A percentile compares a stretch with the other conserved stretches of the same genome.
Conservation (phyloP, 805 yeast genomes). For the Kuraishia floccosa region DNA sequence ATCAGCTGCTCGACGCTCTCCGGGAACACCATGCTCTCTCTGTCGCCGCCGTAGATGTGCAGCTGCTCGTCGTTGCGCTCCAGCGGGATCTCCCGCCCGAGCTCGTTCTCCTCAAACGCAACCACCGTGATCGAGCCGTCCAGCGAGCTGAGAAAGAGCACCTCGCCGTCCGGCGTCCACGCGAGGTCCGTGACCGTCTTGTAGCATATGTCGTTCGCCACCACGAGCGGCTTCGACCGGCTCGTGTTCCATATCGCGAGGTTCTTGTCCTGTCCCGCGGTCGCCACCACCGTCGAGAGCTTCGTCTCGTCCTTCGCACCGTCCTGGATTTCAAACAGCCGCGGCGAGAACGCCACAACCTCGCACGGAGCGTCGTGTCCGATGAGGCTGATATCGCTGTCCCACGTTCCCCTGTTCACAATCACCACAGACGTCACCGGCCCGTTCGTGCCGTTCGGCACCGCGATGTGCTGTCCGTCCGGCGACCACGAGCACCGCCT, state of each 20-base stretch:
- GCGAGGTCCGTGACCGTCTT: conserved; percentile 81
- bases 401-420: conserved; percentile 74
- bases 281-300: conserved; percentile 68
- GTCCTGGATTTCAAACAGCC: conserved; percentile 36
- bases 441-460: conserved; percentile 78
- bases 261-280: conserved; percentile 91
- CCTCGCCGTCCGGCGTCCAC: conserved; percentile 78
- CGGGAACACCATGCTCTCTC: conserved; percentile 76
- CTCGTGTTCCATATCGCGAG: conserved; percentile 83
- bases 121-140: conserved; percentile 76
- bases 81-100: conserved; percentile 50
- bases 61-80: conserved; percentile 60
- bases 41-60: conserved; percentile 78
- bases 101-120: conserved; percentile 48
- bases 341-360: conserved; percentile 66
- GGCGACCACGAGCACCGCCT: conserved; percentile 85
- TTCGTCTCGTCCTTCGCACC: conserved; percentile 9
- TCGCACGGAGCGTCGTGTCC: conserved; percentile 86
- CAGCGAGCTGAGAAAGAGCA: conserved; percentile 65
- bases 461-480: conserved; percentile 80
- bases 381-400: conserved; percentile 56
- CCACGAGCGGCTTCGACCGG: conserved; percentile 64
- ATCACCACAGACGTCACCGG: conserved; percentile 68
- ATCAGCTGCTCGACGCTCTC: conserved; percentile 73
- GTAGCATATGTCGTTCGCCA: conserved; percentile 62